Evolutionary conservation across 345 rosid species (phyloP).

Genomic region (Dipteronia dyeriana): DNA sequence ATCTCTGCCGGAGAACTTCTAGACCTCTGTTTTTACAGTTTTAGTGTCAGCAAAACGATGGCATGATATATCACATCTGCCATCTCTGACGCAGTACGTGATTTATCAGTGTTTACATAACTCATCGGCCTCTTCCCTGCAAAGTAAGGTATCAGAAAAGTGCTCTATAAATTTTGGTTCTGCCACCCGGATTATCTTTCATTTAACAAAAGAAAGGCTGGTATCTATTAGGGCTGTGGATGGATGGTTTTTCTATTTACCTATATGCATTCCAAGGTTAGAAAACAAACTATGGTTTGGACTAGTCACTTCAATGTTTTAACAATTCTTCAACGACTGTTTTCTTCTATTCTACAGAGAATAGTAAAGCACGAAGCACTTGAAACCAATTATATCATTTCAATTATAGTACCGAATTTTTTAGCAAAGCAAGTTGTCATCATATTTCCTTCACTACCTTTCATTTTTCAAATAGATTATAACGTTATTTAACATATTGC

Average conservation of each 20-base stretch:
- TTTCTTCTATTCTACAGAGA: background rate
- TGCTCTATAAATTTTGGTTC: background rate
- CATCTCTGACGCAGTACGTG: constrained; percentile 74
- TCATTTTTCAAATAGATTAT: too few relatives aligned
- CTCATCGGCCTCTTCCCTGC: constrained; percentile 77
- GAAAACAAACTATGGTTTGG: background rate
- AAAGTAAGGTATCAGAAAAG: background rate
- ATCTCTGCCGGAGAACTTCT: constrained; percentile 54
- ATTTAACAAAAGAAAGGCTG: background rate
- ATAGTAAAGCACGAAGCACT: background rate
- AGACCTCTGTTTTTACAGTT: constrained; percentile 42
- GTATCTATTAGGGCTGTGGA: background rate
- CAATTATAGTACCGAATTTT: constrained; percentile 62
- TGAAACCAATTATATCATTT: background rate
- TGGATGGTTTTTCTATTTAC: too few relatives aligned
- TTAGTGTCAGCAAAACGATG: constrained; percentile 63
- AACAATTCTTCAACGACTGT: background rate
- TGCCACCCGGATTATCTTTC: background rate
- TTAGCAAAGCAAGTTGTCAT: constrained; percentile 58
- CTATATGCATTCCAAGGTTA: background rate
- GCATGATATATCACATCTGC: constrained; percentile 75
- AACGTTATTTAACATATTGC: too few relatives aligned
- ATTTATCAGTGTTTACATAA: constrained; percentile 62
- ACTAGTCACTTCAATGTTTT: background rate
- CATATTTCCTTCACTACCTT: background rate